A percentile compares a stretch with the other conserved stretches of the same genome.
Conservation (phyloP, 805 yeast genomes). For the Dipodascus geniculatus region DNA sequence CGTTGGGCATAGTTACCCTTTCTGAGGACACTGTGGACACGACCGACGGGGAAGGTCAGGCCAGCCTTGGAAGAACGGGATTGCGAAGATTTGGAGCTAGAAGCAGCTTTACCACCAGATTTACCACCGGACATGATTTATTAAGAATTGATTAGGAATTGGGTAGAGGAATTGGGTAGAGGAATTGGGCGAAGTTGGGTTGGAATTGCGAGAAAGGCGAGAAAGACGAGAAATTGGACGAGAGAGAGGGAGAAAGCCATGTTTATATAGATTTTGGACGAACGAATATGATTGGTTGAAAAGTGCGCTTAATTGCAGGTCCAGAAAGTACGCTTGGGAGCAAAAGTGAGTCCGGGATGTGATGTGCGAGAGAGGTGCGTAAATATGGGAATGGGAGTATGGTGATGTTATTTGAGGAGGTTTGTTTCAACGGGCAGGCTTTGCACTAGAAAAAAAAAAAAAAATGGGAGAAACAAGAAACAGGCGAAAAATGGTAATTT, state of each 20-base stretch:
- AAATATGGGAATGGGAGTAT: neutral
- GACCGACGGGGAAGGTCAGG: conserved; percentile 98
- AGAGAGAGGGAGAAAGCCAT: neutral
- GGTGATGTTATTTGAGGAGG: neutral
- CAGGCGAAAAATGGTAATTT: neutral
- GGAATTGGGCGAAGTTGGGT: neutral
- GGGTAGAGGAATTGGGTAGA: conserved; percentile 14
- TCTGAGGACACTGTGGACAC: conserved; percentile 94
- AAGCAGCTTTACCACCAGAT: conserved; percentile 86
- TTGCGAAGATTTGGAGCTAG: conserved; percentile 90
- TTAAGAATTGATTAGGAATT: neutral
- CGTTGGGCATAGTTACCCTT: conserved; percentile 98
- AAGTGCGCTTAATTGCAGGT: neutral
- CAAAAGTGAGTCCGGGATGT: neutral
- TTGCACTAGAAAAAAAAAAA: neutral
- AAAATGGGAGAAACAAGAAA: neutral
- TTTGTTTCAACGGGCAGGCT: neutral
- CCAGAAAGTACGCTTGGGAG: neutral
- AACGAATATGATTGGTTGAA: neutral
- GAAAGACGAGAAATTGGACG: neutral
- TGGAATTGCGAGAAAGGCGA: neutral
- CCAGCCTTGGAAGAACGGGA: conserved; percentile 98
- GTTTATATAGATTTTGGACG: neutral
- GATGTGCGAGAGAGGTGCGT: neutral
- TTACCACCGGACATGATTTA: conserved; percentile 61